Base-by-base conservation (phyloP, 1,284 basidiomycete species). In the Marasmius tenuissimus region DNA sequence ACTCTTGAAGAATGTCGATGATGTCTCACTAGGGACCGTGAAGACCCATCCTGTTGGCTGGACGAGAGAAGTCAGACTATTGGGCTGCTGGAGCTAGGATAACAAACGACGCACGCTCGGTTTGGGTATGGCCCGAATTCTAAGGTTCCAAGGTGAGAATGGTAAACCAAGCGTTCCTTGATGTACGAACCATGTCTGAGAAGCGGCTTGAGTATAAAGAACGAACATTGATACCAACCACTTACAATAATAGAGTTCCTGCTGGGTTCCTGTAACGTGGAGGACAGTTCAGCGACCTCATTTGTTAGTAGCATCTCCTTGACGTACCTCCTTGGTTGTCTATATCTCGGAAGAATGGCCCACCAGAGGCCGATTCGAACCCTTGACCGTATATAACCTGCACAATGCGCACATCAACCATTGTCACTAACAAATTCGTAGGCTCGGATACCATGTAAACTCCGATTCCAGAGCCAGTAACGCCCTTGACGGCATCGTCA, bases 291-390 rank as follows among this genome's bases (percentile, higher is more conserved):
- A n/a, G 37, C n/a, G 6, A 39, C 9, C n/a, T 22, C 16, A 35
- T 7, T 16, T 11, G 16, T 11, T 3, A 22, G n/a, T 20, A 16
- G 20, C 37, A 35, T 35, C 27, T 47, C 6, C n/a, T 12, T 6
- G 18, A 61, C 69, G 58, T 50, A 70, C 71, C 65, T 61, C 70
- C 70, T 66, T 75, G 75, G 60, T 74, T 74, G 63, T 75, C 64
- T 50, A 76, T 75, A 61, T 76, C 75, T 18, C 74, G 68, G 67
- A 76, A 71, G 71, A 76, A 76, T 0, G 79, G 79, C 9, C 80
- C 79, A 2, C 80, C 80, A 45, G 79, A 79, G 22, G 69, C 69
- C 9, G 65, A 63, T 63, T 81, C 79, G 61, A 76, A 81, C 1
- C 78, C 77, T 4, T 69, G 75, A 20, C 73, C 74, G 34, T 78